Evolutionary conservation across 345 rosid species (phyloP), one percentile per base, ranked within the genome.

Genomic region (Murraya koenigii): DNA sequence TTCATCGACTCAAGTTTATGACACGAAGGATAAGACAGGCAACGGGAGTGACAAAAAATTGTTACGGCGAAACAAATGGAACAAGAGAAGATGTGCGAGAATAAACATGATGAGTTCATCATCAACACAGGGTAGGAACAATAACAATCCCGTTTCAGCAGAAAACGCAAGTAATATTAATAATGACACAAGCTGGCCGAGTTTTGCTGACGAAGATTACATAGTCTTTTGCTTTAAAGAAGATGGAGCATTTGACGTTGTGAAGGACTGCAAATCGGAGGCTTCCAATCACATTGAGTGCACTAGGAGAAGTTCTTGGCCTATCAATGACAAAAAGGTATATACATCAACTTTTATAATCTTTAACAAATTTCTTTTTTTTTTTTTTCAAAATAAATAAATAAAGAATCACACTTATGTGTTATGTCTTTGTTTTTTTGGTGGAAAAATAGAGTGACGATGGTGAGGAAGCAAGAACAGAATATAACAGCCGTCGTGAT

Each of bases 221-320:
- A 88, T 91, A 54, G 93, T 87, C 44, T 91, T 91, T 74, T 84
- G 95, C 75, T 91, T 93, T 30, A 81, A 85, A 44, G 85, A 91
- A 38, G 94, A 90, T 73, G 94, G 95, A 33, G 89, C 85, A 7
- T 86, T 91, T 32, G 88, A 91, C 13, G 89, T 91, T 6, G 84
- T 86, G 10, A 88, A 85, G 74, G 89, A 90, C 75, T 78, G 55
- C 26, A 80, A 69, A 71, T 30, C 84, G 71, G 84, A 78, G 77
- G 75, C 47, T 33, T 66, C 75, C 35, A 71, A 70, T 70, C 64
- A 3, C 35, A 56, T 52, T 61, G 76, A 71, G 58, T 82, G 36
- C 44, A 63, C 66, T 1, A 26, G 54, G 22, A 75, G 39, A 65
- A 80, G 55, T 74, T 77, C 86, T 63, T 26, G 75, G 71, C 68